phyloP scores from a whole-genome alignment of 164 flowering plant species.

The Nelumbo lutea region DNA sequence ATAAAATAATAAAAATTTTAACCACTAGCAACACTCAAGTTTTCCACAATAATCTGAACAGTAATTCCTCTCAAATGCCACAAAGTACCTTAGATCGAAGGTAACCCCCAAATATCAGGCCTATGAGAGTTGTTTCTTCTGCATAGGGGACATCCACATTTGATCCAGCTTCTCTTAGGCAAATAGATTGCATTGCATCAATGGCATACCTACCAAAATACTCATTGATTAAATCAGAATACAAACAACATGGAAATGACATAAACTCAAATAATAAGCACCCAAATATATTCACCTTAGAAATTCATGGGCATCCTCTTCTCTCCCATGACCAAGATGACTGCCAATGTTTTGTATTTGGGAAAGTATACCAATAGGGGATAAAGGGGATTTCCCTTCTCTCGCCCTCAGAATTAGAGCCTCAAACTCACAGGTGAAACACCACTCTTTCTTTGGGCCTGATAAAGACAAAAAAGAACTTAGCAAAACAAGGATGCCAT shows the following conservation, averaged over 20 bases:
- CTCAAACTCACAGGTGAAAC: constrained; percentile 90
- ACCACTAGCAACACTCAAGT: neutral
- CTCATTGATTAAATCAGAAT: neutral
- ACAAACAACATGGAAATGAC: neutral
- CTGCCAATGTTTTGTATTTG: constrained; percentile 41
- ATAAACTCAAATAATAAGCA: neutral
- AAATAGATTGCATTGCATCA: constrained; percentile 79
- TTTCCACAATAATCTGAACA: constrained; percentile 5
- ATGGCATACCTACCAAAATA: constrained; percentile 61
- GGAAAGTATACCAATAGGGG: constrained; percentile 63
- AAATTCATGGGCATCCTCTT: constrained; percentile 95
- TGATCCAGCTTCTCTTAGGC: constrained; percentile 59
- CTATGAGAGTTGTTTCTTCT: constrained; percentile 73
- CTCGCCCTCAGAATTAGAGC: constrained; percentile 52
- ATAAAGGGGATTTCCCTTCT: constrained; percentile 60
- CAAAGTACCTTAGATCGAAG: constrained; percentile 77
- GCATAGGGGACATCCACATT: constrained; percentile 28
- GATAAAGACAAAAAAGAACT: constrained; percentile 5
- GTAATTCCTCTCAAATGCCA: neutral
- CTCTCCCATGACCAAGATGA: constrained; percentile 46
- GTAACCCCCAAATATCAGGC: constrained; percentile 91
- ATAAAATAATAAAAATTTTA: neutral
- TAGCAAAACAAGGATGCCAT: neutral
- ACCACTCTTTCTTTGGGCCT: constrained; percentile 81
- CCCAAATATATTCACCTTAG: constrained; percentile 45